These are phyloP conservation scores for Diaporthe sp. DNA, from an alignment of 2,329 filamentous ascomycete genomes.

Conservation along the genomic window DNA sequence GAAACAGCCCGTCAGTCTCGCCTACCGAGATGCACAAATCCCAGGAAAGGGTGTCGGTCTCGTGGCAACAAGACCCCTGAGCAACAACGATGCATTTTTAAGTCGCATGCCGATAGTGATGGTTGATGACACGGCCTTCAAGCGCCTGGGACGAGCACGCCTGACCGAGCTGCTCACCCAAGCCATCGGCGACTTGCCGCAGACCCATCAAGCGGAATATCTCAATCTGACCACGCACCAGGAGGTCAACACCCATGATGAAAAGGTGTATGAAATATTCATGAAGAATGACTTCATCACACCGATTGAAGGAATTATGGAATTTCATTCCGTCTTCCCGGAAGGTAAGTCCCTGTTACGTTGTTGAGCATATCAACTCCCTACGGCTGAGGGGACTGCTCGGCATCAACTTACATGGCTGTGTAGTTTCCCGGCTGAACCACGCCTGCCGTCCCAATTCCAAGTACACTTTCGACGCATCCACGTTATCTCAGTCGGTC, in stretches of 20 bases:
- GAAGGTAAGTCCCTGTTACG: constrained; percentile 46
- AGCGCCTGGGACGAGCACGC: constrained; percentile 42
- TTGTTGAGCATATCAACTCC: neutral
- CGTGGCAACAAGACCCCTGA: constrained; percentile 48
- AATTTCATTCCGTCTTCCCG: constrained; percentile 51
- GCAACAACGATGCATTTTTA: constrained; percentile 49
- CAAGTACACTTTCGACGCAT: constrained; percentile 56
- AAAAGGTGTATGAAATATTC: constrained; percentile 50
- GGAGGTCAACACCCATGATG: constrained; percentile 39
- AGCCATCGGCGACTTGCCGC: constrained; percentile 47
- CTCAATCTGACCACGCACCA: constrained; percentile 49
- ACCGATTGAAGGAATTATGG: constrained; percentile 44
- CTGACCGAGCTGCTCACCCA: constrained; percentile 46
- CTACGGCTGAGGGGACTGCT: neutral
- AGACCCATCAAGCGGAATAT: constrained; percentile 44
- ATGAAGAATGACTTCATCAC: constrained; percentile 51
- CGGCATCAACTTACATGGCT: neutral
- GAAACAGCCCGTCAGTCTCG: neutral
- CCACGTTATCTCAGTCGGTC: constrained; percentile 54
- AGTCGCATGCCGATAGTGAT: constrained; percentile 50
- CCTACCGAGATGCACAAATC: constrained; percentile 47
- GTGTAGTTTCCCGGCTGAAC: constrained; percentile 55
- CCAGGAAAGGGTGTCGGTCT: constrained; percentile 51
- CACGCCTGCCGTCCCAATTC: constrained; percentile 59
- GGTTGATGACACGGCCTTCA: constrained; percentile 49